Base-by-base conservation (phyloP, 2,329 filamentous ascomycete genomes). In the Arthroderma sp. region DNA sequence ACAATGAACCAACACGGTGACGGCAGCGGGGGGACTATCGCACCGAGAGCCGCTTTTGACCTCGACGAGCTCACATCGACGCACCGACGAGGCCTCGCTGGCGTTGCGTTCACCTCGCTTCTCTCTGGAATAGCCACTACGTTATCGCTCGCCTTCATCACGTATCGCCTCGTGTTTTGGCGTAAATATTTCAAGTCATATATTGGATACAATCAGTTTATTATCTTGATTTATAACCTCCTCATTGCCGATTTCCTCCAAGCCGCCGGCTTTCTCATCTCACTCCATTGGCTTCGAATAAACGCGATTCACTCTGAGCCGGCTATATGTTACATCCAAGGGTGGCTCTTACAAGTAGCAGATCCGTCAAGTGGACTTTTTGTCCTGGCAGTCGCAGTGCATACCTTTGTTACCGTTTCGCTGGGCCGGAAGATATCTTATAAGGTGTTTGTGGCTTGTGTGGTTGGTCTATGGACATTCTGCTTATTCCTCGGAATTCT, bases 211-310 rank as follows among this genome's bases (percentile, higher is more conserved):
- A 74, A 74, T 50, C 70, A 74, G 57, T 73, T 70, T 46, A 60
- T 73, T n/a, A 55, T 73, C 29, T 63, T 74, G 22, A 72, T 73
- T 42, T 73, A 69, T 55, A 73, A 73, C 47, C 61, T 74, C 11
- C 58, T 73, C 2, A 49, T 74, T 32, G 71, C 70, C 5, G 71
- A 74, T 57, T 59, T 74, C 9, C 66, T 68, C 48, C 70, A 73
- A 54, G 64, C 70, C 0, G 56, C 70, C 10, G 68, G 67, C 0
- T 73, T 72, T 49, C 53, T 69, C 4, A 63, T 73, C 45, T 69
- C 67, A 34, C 53, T 70, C 36, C 63, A 69, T 50, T 74, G 69
- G 68, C 59, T 72, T 6, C 49, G 56, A 3, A 51, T 64, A 8
- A 53, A 68, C 44, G 64, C 63, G 40, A 72, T 75, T 29, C 38